Evolutionary conservation across 2,329 filamentous ascomycete genomes (phyloP), one percentile per base, ranked within the genome.

Genomic region (Tolypocladium nubicola): DNA sequence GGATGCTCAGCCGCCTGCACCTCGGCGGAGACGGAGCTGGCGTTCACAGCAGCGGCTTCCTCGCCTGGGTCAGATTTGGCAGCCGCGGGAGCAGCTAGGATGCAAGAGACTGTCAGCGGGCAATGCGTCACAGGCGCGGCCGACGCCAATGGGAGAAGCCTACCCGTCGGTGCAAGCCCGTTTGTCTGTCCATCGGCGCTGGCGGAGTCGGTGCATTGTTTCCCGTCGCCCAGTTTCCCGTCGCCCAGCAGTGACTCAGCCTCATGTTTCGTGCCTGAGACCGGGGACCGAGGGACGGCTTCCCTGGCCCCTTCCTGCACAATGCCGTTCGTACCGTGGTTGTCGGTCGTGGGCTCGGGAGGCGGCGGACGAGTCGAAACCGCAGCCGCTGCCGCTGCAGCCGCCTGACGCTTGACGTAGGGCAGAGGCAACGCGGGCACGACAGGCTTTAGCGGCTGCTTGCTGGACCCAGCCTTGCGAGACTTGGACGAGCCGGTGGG

Each of bases 401-500:
- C 63, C 57, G 69, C 68, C 62, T 73, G 68, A 57, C 72, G 71
- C 62, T 73, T 75, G 54, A 71, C 66, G 60, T 72, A 67, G 21
- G 70, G 70, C 60, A 75, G 61, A 53, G 73, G 73, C 52, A 75
- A 68, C 57, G 68, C 73, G 58, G 73, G 73, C 57, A 71, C 64
- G 45, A 75, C 66, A 53, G 70, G 65, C 61, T 70, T 72, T 58
- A 65, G 60, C 58, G 61, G 64, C 56, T 68, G 66, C 64, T 67
- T 70, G 63, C 61, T 62, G 53, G 61, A 56, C 56, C 61, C 65
- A 58, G 62, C 61, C 62, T 67, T 67, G 61, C 70, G 70, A 62
- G 65, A 57, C 64, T 67, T 70, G 60, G 61, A 63, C 50, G 67
- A 65, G 61, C 67, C 68, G 63, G 67, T 71, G 55, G 62, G 56